These are phyloP conservation scores for Fusarium pseudoanthophilum DNA, from an alignment of 2,329 filamentous ascomycete genomes.

Conservation along the genomic window DNA sequence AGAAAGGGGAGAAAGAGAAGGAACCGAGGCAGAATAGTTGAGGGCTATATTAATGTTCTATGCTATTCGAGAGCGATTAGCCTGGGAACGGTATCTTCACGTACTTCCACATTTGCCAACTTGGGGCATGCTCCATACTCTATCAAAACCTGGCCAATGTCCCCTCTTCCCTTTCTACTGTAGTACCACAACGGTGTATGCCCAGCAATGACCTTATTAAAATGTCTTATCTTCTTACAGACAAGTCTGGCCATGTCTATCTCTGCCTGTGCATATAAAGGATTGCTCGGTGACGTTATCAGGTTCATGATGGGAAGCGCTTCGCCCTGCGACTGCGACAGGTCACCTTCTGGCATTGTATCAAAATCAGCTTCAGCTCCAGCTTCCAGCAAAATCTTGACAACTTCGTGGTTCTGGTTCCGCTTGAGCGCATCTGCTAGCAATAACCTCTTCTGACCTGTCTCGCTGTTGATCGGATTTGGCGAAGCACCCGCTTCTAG, in stretches of 20 bases:
- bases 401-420: constrained; percentile 5
- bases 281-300: constrained; percentile 12
- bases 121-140: constrained; percentile 23
- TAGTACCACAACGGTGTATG: constrained; percentile 31
- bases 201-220: constrained; percentile 14
- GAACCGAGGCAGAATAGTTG: background rate
- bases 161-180: constrained; percentile 11
- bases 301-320: constrained; percentile 32
- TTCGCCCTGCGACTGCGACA: background rate
- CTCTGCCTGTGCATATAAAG: constrained; percentile 14
- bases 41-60: no score
- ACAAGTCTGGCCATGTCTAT: constrained; percentile 13
- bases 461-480: constrained; percentile 12
- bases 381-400: constrained; percentile 14
- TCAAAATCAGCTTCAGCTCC: constrained; percentile 32
- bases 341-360: constrained; percentile 1
- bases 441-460: constrained; percentile 17
- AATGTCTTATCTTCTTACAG: constrained; percentile 19
- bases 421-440: constrained; percentile 17
- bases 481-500: constrained; percentile 31
- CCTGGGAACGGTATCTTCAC: constrained; percentile 1
- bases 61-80: constrained; percentile 6
- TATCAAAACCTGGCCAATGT: constrained; percentile 28
- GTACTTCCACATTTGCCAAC: constrained; percentile 23
- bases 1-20: background rate